Evolutionary conservation across 2,329 filamentous ascomycete species (phyloP), one percentile per base, ranked within the genome.

Genomic region (Phoma sp.): DNA sequence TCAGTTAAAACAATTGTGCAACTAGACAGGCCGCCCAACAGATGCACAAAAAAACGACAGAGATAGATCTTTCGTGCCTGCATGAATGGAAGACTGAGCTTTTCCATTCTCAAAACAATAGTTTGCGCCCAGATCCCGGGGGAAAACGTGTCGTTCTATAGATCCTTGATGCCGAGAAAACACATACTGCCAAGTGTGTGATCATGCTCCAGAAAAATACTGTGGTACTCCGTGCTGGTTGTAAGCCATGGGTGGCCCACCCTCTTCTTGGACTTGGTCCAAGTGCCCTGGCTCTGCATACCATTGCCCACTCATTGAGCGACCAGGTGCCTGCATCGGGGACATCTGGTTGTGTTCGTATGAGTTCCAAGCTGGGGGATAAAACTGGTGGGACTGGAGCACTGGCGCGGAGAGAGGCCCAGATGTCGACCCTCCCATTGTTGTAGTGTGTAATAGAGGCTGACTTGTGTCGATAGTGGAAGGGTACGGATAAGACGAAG

Each of bases 261-360:
- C 64, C 61, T 75, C 72, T 58, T 74, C 72, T 61, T 73, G 69
- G 29, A 75, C 72, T 40, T 71, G 66, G 38, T 70, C 65, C 9
- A 75, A 36, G 14, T 68, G 70, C 25, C 66, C 65, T 4, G 67
- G 56, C 42, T 74, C 72, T 25, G 56, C 38, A 43, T 70, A 74
- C 71, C 71, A 75, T 36, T 73, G 72, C 24, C 59, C 68, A 43
- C 69, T 72, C 66, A 73, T 73, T 3, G 71, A 68, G 13, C 70
- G 69, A 30, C 62, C 59, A 14, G 65, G 62, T n/a, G 65, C 49
- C 27, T 62, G 65, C 61, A 72, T 65, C 33, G 69, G 67, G 11
- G 61, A 61, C 13, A 60, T 57, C 13, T 70, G 59, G 29, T 48
- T 61, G n/a, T 64, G 64, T 29, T 64, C 62, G 55, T 71, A 74